Percentiles rank a stretch among this genome's conserved stretches.
Conservation (phyloP, 768 basidiomycete genomes). For the Phaeotremella fagi region DNA sequence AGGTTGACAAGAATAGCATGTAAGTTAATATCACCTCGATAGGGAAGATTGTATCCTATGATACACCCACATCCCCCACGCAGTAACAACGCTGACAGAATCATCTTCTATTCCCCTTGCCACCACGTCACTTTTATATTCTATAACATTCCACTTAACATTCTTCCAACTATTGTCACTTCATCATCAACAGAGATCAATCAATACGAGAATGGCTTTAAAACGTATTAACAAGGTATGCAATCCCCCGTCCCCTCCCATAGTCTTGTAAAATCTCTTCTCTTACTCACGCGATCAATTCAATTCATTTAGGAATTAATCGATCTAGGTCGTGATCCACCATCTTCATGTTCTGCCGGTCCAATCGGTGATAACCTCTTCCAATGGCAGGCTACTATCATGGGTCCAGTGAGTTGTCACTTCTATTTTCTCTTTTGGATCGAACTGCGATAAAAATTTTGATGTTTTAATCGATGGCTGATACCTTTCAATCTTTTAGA, state of each 20-base stretch:
- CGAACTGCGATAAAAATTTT: slow-evolving; percentile 4
- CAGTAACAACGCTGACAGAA: background rate
- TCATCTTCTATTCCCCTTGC: background rate
- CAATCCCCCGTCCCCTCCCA: background rate
- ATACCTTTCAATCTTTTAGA: no score
- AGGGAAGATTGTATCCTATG: no score
- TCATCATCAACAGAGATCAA: no score
- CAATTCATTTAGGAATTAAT: slow-evolving; percentile 72
- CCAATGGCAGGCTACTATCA: slow-evolving; percentile 99
- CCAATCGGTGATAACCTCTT: slow-evolving; percentile 98
- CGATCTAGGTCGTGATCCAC: slow-evolving; percentile 99
- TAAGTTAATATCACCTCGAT: no score
- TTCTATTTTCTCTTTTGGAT: background rate
- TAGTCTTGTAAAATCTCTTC: background rate
- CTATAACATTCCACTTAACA: no score
- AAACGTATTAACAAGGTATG: slow-evolving; percentile 99
- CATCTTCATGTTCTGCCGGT: slow-evolving; percentile 97
- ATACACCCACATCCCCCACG: no score
- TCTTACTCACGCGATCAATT: slow-evolving; percentile 17
- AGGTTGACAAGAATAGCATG: no score
- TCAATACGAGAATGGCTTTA: slow-evolving; percentile 67
- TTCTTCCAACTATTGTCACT: no score
- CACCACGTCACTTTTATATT: background rate
- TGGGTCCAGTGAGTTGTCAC: slow-evolving; percentile 78
- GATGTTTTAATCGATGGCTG: no score